Evolutionary conservation across 495 filamentous ascomycete species (phyloP), one percentile per base, ranked within the genome.

Genomic region (Penicillium lividum): DNA sequence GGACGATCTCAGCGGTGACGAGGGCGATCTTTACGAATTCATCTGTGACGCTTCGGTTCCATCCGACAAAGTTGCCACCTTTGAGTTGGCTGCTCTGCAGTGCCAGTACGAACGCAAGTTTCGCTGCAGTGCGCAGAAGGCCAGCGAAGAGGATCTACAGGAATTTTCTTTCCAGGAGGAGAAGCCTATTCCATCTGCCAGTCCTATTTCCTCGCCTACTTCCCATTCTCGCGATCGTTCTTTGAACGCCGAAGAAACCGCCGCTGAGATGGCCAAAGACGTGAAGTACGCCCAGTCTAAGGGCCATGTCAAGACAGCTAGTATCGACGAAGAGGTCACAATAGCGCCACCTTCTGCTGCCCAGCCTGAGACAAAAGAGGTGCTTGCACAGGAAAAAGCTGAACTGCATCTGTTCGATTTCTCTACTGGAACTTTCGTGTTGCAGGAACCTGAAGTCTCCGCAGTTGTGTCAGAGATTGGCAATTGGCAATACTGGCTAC

Each of bases 61-160:
- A 36, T 76, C 87, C 6, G 81, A 84, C 13, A 88, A 91, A 59
- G 89, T 93, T 9, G 77, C 86, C 22, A 83, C 86, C 7, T 98
- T 98, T 72, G 89, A 93, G 71, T 80, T 87, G 30, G 87, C 91
- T 40, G 92, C 95, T 15, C 80, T 87, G 36, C 87, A 97, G 80
- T 98, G 95, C 71, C 94, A 98, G 70, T 98, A 92, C 87, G 94
- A 98, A 79, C 84, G 95, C 60, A 97, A 96, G 65, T 93, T 89
- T 70, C 84, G 89, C 33, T 88, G 84, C 67, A 87, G 84, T 27
- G 82, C 90, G 57, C 85, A 90, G 49, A 86, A 84, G 43, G 95
- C 93, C 0, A 93, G 90, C 0, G 88, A 93, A 47, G 75, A 85
- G 63, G 92, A 98, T 56, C 77, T 98, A 4, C 67, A 84, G 25